These are phyloP conservation scores for Aphanomyces euteiches DNA, from an alignment of 352 stramenopile genomes.

Conservation along the genomic window DNA sequence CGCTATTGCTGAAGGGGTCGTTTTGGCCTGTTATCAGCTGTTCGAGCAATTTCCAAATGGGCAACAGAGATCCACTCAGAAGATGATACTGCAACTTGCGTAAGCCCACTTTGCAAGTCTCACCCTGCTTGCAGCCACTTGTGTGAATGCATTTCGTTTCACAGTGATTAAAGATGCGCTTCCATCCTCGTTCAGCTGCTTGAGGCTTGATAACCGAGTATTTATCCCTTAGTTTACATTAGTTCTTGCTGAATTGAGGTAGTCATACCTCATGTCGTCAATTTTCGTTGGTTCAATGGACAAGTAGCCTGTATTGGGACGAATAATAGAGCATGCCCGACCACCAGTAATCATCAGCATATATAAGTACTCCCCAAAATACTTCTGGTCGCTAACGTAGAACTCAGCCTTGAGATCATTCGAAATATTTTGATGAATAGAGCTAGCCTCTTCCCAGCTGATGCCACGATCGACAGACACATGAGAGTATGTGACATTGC, in stretches of 20 bases:
- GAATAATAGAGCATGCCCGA: constrained; percentile 27
- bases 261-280: constrained; percentile 25
- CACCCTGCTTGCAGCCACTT: constrained; percentile 26
- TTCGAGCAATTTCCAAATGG: constrained; percentile 29
- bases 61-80: constrained; percentile 23
- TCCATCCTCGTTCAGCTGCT: constrained; percentile 24
- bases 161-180: constrained; percentile 25
- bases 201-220: constrained; percentile 13
- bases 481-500: constrained; percentile 18
- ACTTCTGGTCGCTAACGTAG: constrained; percentile 23
- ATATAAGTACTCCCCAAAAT: constrained; percentile 28
- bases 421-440: constrained; percentile 1
- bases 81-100: constrained; percentile 30
- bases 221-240: constrained; percentile 12
- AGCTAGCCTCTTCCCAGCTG: constrained; percentile 26
- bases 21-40: not conserved
- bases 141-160: constrained; percentile 25
- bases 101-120: constrained; percentile 25
- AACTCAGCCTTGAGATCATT: constrained; percentile 23
- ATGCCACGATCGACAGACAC: constrained; percentile 33
- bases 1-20: not conserved
- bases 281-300: constrained; percentile 23
- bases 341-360: constrained; percentile 22
- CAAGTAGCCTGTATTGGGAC: constrained; percentile 34
- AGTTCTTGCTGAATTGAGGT: not conserved